Base-by-base conservation (phyloP, 352 stramenopile species). In the Stramenopiles sp. region DNA sequence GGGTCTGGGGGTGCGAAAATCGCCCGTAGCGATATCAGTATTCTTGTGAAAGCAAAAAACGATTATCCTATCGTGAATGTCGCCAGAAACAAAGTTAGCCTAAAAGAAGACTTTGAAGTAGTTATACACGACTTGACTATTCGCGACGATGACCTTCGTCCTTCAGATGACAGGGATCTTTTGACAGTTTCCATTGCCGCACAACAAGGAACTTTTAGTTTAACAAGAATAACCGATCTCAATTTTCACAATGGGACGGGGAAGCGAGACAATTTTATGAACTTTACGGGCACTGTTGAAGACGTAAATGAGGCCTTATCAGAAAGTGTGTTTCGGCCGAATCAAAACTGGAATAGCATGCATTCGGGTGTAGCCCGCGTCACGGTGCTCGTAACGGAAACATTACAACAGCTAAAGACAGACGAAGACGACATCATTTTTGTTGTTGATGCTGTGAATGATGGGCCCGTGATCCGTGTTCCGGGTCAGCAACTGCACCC, bases 261-360 rank as follows among this genome's bases (percentile, higher is more conserved):
- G 1, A 32, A 37, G 4, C 18, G 3, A 4, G 74, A 78, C 25
- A 30, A 68, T 25, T 25, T 43, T 0, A 34, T 78, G 6, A 76
- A 68, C 37, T 80, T 83, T 63, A 63, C 74, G 25, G 80, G 79
- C 32, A 80, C 68, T 37, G 49, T 83, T 25, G 0, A 30, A 34
- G 49, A 49, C 1, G 68, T 83, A 37, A 83, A 83, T 63, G 32
- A n/a, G 69, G 78, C 80, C 31, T 4, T 83, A 18, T 12, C 43
- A 53, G 43, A 53, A 53, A 53, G 43, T 25, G 43, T 53, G 12
- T 53, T 53, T 53, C 12, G 25, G 43, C 43, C 43, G 25, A 18
- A 12, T 18, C 25, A 18, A 25, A 53, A 53, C 43, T 53, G 25
- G 12, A 53, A 53, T 53, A 53, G 43, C 25, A 12, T 53, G 12